Evolutionary conservation across 163 green algal genomes (phyloP), one percentile per base, ranked within the genome.

Genomic region (Picocystis sp.): DNA sequence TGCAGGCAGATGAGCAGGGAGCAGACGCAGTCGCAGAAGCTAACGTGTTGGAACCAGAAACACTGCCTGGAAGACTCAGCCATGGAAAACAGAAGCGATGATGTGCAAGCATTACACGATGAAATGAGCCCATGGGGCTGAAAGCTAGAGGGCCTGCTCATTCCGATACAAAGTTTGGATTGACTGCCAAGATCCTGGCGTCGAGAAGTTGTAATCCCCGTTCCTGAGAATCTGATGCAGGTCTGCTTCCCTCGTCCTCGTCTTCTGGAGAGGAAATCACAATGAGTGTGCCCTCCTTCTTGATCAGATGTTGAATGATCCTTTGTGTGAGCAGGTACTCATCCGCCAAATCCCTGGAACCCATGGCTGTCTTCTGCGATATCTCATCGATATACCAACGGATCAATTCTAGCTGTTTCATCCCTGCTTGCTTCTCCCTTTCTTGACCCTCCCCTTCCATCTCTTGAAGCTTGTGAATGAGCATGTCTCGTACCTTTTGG

Each of bases 221-320:
- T 38, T 38, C 29, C 8, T 38, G 29, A 38, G 29, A 38, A 12
- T 38, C 29, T 38, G 29, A 38, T 38, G 29, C 44, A 9, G 9
- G 8, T 5, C 29, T 81, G 22, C 56, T 70, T 3, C 61, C 44
- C 23, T 65, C 19, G 13, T 66, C 64, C 8, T 61, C 54, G 3
- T 19, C 22, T 46, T 68, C 56, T 1, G 81, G 81, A 15, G 56
- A 57, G 17, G 68, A 62, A 38, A 87, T 56, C 19, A 91, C 79
- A 22, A 80, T 64, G 25, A 94, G 51, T 25, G 80, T 72, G 43
- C 79, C 72, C 50, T 87, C 65, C 53, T 74, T 71, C 44, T 60
- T 59, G 11, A 92, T 73, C 34, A 95, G 64, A 61, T 91, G 74
- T 25, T 69, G 65, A 22, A 95, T 79, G 51, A 95, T 76, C 57